Evolutionary conservation across 805 yeast species (phyloP).

Genomic region (Ogataea polymorpha): DNA sequence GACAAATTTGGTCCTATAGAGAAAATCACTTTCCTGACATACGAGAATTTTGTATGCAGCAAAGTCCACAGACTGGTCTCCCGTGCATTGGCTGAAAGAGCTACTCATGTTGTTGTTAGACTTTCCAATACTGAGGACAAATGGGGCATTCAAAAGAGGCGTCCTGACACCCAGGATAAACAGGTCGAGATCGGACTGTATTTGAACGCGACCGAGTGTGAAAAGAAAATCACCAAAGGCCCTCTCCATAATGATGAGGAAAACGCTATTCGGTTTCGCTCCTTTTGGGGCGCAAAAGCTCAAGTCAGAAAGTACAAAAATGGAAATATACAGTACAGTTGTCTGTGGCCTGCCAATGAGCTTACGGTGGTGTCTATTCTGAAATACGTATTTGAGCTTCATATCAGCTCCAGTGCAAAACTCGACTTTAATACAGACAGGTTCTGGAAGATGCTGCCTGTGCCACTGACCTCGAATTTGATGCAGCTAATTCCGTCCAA

Average conservation of each 20-base stretch:
- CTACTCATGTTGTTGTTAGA: constrained; percentile 35
- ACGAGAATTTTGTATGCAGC: constrained; percentile 61
- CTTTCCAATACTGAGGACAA: constrained; percentile 16
- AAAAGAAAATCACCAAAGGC: constrained; percentile 82
- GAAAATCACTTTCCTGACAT: constrained; percentile 66
- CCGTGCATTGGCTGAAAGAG: constrained; percentile 55
- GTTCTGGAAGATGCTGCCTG: constrained; percentile 54
- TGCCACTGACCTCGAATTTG: constrained; percentile 53
- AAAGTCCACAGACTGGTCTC: constrained; percentile 57
- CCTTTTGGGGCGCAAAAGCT: constrained; percentile 87
- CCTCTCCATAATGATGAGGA: constrained; percentile 64
- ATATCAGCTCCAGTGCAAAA: constrained; percentile 44
- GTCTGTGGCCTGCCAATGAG: constrained; percentile 71
- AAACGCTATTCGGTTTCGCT: constrained; percentile 61
- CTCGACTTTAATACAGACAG: constrained; percentile 38
- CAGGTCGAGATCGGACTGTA: constrained; percentile 57
- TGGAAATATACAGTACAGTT: constrained; percentile 86
- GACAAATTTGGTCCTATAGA: constrained; percentile 63
- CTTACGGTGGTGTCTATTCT: constrained; percentile 67
- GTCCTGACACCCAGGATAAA: constrained; percentile 38
- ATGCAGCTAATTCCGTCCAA: constrained; percentile 43
- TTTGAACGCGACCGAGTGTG: constrained; percentile 69
- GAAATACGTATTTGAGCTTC: constrained; percentile 59
- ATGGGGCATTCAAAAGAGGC: constrained; percentile 51
- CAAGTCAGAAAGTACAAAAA: constrained; percentile 90